Base-by-base conservation (phyloP, 1,284 basidiomycete species). In the Ustilago nuda region DNA sequence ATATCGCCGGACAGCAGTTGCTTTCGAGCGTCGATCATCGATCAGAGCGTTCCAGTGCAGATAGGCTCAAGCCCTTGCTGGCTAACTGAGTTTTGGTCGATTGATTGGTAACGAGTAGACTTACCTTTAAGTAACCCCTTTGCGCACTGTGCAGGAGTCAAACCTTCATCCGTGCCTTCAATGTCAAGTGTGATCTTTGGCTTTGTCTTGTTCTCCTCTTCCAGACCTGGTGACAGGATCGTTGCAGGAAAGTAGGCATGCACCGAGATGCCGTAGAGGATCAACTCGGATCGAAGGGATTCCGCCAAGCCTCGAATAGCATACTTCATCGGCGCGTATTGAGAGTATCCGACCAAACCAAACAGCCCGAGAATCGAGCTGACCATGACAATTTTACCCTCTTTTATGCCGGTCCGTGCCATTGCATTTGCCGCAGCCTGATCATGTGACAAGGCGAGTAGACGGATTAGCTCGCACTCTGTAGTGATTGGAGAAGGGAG, bases 281-380 rank as follows among this genome's bases (percentile, higher is more conserved):
- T 87, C 59, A 95, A 87, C 84, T 98, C 95, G 52, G 91, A 92
- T 15, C 93, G 91, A 19, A 98, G 88, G 0, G 91, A 89, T 79
- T 98, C 95, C 11, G 94, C 93, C 1, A 98, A 90, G 37, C 92
- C 95, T 87, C 94, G 88, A 15, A 98, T 87, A 11, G 96, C 96
- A 80, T 92, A 92, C 86, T 98, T 98, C 55, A 91, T 92, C 0
- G 95, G 94, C 1, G 93, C 88, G 85, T 99, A 98, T 2, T 92
- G 89, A 4, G 92, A 89, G 81, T 93, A 98, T 0, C 96, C 95
- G 17, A 93, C 88, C 56, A 98, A 89, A 1, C 91, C 90, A 88
- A 94, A 92, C 77, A 92, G 91, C 0, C 92, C 92, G 15, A 96
- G 86, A n/a, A 92, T 89, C 0, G 93, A 95, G 8, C 92, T 92